These are phyloP conservation scores for Paecilomyces formosus DNA, from an alignment of 2,329 filamentous ascomycete genomes.

Conservation along the genomic window DNA sequence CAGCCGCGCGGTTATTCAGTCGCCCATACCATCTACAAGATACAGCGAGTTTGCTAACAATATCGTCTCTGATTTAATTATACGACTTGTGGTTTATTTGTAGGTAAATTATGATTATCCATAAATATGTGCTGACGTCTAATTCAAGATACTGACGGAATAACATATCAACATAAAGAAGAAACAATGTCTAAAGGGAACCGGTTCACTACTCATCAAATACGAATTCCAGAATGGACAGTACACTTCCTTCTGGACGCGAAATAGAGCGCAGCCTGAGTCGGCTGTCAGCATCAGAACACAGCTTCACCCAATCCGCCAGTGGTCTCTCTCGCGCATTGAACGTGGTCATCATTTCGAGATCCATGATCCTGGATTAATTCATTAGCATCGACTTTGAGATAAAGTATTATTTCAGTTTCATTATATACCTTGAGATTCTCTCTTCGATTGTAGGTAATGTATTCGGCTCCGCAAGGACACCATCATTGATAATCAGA, in stretches of 20 bases:
- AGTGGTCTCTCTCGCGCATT: constrained; percentile 10
- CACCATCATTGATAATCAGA: constrained; percentile 2
- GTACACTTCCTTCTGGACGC: constrained; percentile 5
- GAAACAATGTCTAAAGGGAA: background rate
- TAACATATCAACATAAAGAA: background rate
- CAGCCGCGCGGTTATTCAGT: constrained; percentile 21
- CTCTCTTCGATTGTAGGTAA: constrained; percentile 3
- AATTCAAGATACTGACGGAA: too few relatives aligned
- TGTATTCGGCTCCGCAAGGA: constrained; percentile 4
- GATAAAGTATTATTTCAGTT: background rate
- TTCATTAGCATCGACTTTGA: background rate
- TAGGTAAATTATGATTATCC: too few relatives aligned
- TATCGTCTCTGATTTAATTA: too few relatives aligned
- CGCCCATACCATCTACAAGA: too few relatives aligned
- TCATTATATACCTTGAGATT: constrained; percentile 1
- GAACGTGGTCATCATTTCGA: constrained; percentile 13
- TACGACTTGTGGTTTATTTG: too few relatives aligned
- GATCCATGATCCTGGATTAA: constrained; percentile 5
- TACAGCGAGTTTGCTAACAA: too few relatives aligned
- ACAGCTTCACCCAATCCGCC: constrained; percentile 9
- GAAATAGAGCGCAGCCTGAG: constrained; percentile 8
- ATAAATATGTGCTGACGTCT: too few relatives aligned
- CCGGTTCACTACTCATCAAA: background rate
- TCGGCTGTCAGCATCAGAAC: constrained; percentile 7
- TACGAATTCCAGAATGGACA: constrained; percentile 8